phyloP scores from a whole-genome alignment of 83 land plant species.

The Picea engelmannii region DNA sequence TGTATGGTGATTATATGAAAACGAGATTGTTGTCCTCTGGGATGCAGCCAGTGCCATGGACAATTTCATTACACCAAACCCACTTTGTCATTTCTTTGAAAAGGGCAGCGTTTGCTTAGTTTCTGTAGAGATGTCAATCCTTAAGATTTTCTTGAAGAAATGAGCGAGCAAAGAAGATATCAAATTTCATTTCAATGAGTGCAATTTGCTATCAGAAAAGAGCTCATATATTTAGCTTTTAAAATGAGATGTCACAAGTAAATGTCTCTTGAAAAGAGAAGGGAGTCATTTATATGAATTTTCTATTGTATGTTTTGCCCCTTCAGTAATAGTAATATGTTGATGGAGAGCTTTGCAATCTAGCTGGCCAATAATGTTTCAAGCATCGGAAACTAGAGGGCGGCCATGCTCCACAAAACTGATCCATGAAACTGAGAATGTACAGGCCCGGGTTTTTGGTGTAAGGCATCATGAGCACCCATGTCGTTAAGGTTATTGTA shows the following conservation, averaged over 20 bases:
- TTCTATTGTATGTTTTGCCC: not conserved
- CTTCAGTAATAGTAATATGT: not conserved
- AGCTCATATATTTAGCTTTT: not conserved
- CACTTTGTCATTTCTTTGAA: conserved; percentile 1
- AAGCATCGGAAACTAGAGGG: not conserved
- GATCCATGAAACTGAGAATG: not conserved
- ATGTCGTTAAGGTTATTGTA: not conserved
- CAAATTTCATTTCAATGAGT: not conserved
- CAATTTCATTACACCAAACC: not conserved
- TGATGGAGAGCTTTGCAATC: not conserved
- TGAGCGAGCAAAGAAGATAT: not conserved
- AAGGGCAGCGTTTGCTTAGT: not conserved
- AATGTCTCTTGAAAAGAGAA: not conserved
- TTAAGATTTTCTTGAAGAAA: not conserved
- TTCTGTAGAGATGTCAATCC: not conserved
- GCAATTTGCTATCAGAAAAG: not conserved
- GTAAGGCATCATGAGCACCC: not conserved
- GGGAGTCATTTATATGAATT: not conserved
- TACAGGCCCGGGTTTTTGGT: not conserved
- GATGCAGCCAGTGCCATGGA: not conserved
- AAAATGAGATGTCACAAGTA: not conserved
- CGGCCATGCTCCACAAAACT: not conserved
- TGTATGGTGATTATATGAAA: no score
- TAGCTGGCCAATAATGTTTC: not conserved
- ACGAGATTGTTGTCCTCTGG: not conserved